phyloP scores from a whole-genome alignment of 768 basidiomycete genomes.

The Piloderma croceum region DNA sequence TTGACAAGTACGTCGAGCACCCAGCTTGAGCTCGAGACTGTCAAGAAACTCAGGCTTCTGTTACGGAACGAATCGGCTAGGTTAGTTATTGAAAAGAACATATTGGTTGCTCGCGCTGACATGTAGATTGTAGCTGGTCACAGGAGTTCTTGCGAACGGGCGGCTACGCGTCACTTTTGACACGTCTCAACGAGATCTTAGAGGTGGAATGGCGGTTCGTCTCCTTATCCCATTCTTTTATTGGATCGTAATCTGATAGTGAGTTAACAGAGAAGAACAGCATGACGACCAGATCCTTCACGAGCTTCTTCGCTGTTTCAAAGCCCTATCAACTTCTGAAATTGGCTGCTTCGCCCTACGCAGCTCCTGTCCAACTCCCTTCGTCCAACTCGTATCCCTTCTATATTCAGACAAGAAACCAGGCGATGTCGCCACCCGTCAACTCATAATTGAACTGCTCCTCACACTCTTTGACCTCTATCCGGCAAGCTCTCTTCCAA shows the following conservation, averaged over 20 bases:
- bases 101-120: no score
- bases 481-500: constrained; percentile 63
- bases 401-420: constrained; percentile 98
- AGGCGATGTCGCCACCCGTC: constrained; percentile 85
- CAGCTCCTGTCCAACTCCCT: constrained; percentile 85
- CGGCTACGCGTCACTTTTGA: constrained; percentile 81
- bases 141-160: constrained; percentile 77
- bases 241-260: constrained; percentile 6
- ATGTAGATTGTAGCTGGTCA: constrained; percentile 83
- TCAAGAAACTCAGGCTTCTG: constrained; percentile 84
- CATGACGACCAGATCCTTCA: constrained; percentile 94
- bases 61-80: constrained; percentile 88
- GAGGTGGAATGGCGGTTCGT: constrained; percentile 95
- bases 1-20: constrained; percentile 64
- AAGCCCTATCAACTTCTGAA: constrained; percentile 84
- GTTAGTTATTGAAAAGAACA: no score
- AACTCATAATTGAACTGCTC: constrained; percentile 85
- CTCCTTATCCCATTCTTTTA: neutral
- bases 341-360: constrained; percentile 88
- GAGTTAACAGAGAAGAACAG: constrained; percentile 81
- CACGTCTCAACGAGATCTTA: constrained; percentile 82
- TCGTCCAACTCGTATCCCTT: constrained; percentile 73
- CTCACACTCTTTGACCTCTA: constrained; percentile 87
- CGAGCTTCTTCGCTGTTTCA: constrained; percentile 89
- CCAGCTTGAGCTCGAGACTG: constrained; percentile 74